Conservation (phyloP, 257 asterid genomes). For the Penstemon eatonii region DNA sequence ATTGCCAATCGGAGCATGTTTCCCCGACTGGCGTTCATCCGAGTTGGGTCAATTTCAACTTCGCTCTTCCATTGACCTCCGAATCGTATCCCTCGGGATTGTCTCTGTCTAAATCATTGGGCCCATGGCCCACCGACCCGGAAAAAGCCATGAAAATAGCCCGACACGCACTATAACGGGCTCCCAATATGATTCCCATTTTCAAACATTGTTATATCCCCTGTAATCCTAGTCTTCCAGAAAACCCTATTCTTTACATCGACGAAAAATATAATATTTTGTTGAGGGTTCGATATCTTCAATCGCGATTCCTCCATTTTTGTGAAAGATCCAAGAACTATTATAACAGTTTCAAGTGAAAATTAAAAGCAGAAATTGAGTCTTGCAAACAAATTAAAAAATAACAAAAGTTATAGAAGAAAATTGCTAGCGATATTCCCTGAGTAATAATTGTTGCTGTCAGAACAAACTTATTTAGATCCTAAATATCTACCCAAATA, state of each 20-base stretch:
- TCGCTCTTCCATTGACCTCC: slow-evolving; percentile 77
- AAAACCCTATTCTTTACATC: slow-evolving; percentile 84
- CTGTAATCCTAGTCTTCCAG: slow-evolving; percentile 77
- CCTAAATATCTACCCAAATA: no score
- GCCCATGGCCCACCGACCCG: slow-evolving; percentile 68
- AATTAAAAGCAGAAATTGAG: no score
- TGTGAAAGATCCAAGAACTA: slow-evolving; percentile 27
- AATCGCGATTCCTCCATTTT: slow-evolving; percentile 69
- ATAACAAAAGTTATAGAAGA: no score
- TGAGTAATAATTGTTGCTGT: no score
- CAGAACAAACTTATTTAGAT: no score
- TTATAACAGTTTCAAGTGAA: no score
- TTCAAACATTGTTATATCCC: slow-evolving; percentile 91
- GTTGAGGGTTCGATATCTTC: slow-evolving; percentile 89
- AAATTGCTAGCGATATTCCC: no score
- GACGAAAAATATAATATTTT: slow-evolving; percentile 75
- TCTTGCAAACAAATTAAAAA: no score
- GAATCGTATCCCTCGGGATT: slow-evolving; percentile 73
- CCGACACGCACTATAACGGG: slow-evolving; percentile 71
- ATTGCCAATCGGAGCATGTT: slow-evolving; percentile 75
- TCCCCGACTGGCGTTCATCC: slow-evolving; percentile 90
- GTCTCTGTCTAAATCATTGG: slow-evolving; percentile 91
- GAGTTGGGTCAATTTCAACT: slow-evolving; percentile 79
- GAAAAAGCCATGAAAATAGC: slow-evolving; percentile 74
- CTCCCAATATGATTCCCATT: slow-evolving; percentile 80